These are phyloP conservation scores for Sporobolomyces roseus DNA, from an alignment of 768 basidiomycete genomes.

Conservation along the genomic window DNA sequence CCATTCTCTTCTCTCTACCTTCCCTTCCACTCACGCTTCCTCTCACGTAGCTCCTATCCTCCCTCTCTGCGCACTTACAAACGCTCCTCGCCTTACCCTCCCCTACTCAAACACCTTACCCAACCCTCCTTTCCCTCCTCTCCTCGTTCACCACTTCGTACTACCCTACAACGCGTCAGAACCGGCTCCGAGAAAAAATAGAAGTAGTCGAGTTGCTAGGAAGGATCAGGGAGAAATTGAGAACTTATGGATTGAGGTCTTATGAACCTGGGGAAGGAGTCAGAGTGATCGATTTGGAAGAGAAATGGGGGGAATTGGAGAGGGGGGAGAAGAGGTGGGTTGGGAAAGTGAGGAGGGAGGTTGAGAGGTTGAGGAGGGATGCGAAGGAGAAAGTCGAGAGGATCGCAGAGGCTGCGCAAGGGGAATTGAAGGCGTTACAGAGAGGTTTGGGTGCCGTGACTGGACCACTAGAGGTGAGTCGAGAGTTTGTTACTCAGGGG, in stretches of 20 bases:
- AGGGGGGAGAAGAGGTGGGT: slow-evolving; percentile 61
- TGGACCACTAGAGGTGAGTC: slow-evolving; percentile 62
- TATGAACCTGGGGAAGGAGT: slow-evolving; percentile 75
- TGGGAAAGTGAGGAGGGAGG: slow-evolving; percentile 77
- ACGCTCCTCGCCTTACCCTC: neutral
- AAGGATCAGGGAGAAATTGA: slow-evolving; percentile 88
- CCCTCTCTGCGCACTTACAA: neutral
- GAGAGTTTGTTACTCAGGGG: neutral
- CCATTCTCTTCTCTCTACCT: neutral
- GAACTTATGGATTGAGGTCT: slow-evolving; percentile 78
- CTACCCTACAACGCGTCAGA: slow-evolving; percentile 58
- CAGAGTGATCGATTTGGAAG: slow-evolving; percentile 64
- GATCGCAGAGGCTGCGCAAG: slow-evolving; percentile 67
- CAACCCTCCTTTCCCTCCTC: slow-evolving; percentile 62
- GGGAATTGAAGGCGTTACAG: slow-evolving; percentile 63
- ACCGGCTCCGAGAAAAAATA: slow-evolving; percentile 84
- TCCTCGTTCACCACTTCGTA: slow-evolving; percentile 71
- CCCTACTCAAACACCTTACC: slow-evolving; percentile 15
- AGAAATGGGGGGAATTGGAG: slow-evolving; percentile 69
- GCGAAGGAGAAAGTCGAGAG: slow-evolving; percentile 60
- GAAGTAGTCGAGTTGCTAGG: slow-evolving; percentile 82
- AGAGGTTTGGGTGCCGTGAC: slow-evolving; percentile 66
- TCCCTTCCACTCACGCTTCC: neutral
- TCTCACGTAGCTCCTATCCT: neutral
- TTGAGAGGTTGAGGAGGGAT: slow-evolving; percentile 83